Evolutionary conservation across 495 filamentous ascomycete genomes (phyloP).

Genomic region (Xylaria bambusicola): DNA sequence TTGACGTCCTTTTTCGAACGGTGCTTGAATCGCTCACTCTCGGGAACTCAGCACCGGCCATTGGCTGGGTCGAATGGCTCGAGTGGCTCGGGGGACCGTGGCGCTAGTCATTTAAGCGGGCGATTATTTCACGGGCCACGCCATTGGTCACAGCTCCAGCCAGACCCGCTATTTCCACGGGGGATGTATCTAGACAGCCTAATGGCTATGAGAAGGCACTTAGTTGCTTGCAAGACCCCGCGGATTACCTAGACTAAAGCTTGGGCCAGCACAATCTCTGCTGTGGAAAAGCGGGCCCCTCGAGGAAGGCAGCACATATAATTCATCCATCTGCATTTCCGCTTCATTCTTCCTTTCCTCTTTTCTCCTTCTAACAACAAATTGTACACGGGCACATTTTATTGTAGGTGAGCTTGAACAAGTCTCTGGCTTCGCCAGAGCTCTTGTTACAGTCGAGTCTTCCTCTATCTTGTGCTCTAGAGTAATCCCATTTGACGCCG

Average conservation of each 20-base stretch:
- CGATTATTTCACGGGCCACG: conserved; percentile 33
- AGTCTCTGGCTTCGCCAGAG: conserved; percentile 38
- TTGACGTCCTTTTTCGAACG: conserved; percentile 33
- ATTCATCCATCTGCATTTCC: conserved; percentile 25
- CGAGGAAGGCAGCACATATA: neutral
- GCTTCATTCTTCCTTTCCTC: conserved; percentile 36
- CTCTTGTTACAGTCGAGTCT: conserved; percentile 50
- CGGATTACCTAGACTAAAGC: no score
- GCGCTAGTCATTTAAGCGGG: conserved; percentile 29
- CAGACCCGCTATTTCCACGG: neutral
- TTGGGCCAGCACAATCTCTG: no score
- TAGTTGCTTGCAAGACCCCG: no score
- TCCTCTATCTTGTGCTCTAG: conserved; percentile 66
- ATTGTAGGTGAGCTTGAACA: conserved; percentile 78
- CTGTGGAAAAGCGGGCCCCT: neutral
- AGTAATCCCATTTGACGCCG: conserved; percentile 50
- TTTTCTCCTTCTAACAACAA: conserved; percentile 52
- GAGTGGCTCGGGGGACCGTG: no score
- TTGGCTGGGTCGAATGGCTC: no score
- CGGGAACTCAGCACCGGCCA: conserved; percentile 6
- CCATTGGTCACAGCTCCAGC: conserved; percentile 37
- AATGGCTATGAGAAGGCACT: no score
- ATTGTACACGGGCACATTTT: conserved; percentile 71
- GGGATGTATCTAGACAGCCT: no score
- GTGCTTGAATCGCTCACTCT: conserved; percentile 17